Evolutionary conservation across 306 rosid genomes (phyloP).

Genomic region (Betula pendula): DNA sequence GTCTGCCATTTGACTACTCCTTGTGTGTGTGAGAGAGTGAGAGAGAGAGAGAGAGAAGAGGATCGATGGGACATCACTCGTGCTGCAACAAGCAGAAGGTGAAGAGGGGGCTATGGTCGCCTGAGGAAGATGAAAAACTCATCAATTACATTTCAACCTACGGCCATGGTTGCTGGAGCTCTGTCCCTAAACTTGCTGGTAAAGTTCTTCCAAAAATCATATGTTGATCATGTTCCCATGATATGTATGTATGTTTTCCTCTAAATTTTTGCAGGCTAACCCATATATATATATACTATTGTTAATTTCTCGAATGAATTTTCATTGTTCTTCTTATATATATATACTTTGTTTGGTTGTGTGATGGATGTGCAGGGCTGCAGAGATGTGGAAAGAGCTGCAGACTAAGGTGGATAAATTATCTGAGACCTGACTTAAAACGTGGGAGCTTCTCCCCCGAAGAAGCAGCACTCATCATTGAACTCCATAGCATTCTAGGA

Average conservation of each 20-base stretch:
- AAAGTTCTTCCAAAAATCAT: neutral
- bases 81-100: constrained; percentile 98
- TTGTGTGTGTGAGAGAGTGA: neutral
- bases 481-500: constrained; percentile 90
- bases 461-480: constrained; percentile 90
- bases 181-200: constrained; percentile 96
- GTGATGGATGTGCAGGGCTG: constrained; percentile 43
- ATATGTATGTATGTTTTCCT: no score
- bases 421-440: constrained; percentile 92
- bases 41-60: constrained; percentile 12
- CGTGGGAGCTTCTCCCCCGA: constrained; percentile 92
- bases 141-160: constrained; percentile 78
- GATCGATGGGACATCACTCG: constrained; percentile 96
- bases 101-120: constrained; percentile 97
- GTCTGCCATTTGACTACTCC: constrained; percentile 11
- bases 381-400: constrained; percentile 98
- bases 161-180: constrained; percentile 99
- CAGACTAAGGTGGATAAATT: constrained; percentile 94
- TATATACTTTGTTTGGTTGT: neutral
- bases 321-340: no score
- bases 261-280: no score
- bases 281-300: no score
- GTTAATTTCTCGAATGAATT: no score
- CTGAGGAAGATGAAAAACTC: constrained; percentile 98
- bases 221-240: no score